Evolutionary conservation across 2,329 filamentous ascomycete genomes (phyloP).

Genomic region (Simplicillium sp.): DNA sequence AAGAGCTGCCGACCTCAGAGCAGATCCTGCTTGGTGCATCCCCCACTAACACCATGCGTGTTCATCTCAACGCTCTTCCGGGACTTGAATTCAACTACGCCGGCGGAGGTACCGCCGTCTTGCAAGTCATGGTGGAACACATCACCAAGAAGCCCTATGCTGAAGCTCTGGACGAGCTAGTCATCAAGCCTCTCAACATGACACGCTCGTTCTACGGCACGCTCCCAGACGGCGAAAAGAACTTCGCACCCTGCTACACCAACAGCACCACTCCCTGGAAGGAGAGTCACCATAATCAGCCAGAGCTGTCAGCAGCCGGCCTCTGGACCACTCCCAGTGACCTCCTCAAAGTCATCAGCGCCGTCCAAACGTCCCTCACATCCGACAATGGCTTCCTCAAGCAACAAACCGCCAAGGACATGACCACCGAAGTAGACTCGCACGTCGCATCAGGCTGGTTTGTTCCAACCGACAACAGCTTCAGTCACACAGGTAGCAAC

Average conservation of each 20-base stretch:
- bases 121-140: constrained; percentile 8
- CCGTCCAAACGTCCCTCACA: constrained; percentile 10
- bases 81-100: constrained; percentile 7
- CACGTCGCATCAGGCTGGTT: constrained; percentile 11
- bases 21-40: constrained; percentile 8
- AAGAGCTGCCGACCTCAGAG: constrained; percentile 1
- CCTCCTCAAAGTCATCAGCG: constrained; percentile 10
- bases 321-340: constrained; percentile 14
- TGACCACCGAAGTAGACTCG: constrained; percentile 9
- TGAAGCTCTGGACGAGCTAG: constrained; percentile 6
- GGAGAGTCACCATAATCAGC: constrained; percentile 4
- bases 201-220: constrained; percentile 5
- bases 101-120: constrained; percentile 8
- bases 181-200: constrained; percentile 9
- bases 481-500: constrained; percentile 11
- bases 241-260: constrained; percentile 6
- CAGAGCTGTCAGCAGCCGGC: constrained; percentile 9
- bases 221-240: constrained; percentile 5
- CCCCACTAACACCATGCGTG: constrained; percentile 6
- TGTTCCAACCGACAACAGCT: constrained; percentile 3
- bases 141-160: constrained; percentile 6
- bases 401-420: constrained; percentile 7
- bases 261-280: constrained; percentile 4
- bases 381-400: constrained; percentile 8
- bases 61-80: constrained; percentile 6